Conservation (phyloP, 2,329 filamentous ascomycete genomes). For the Fusarium albidum region DNA sequence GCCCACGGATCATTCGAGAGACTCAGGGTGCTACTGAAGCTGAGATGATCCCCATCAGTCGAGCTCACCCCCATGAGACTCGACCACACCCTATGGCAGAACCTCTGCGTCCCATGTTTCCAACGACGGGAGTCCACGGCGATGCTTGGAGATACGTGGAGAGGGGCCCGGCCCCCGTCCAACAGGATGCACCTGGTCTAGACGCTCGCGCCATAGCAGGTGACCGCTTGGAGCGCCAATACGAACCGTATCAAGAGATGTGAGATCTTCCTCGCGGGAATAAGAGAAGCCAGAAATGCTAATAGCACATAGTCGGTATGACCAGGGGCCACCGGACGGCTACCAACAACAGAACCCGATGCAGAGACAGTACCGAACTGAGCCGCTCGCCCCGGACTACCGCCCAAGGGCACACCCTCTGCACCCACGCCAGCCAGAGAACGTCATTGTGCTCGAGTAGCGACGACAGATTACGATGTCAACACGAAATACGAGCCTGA, state of each 20-base stretch:
- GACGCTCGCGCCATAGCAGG: slow-evolving; percentile 24
- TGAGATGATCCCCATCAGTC: slow-evolving; percentile 32
- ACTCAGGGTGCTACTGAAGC: slow-evolving; percentile 27
- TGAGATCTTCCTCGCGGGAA: slow-evolving; percentile 23
- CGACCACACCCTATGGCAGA: slow-evolving; percentile 19
- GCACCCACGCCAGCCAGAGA: slow-evolving; percentile 35
- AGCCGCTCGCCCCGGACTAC: slow-evolving; percentile 18
- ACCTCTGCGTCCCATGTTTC: slow-evolving; percentile 14
- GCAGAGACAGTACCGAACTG: slow-evolving; percentile 28
- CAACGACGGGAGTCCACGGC: slow-evolving; percentile 8
- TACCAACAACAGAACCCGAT: slow-evolving; percentile 23
- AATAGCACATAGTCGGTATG: slow-evolving; percentile 26
- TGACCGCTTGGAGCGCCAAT: slow-evolving; percentile 14
- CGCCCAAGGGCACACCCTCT: slow-evolving; percentile 27
- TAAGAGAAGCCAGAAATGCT: slow-evolving; percentile 11
- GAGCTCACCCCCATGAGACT: slow-evolving; percentile 12
- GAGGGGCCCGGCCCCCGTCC: slow-evolving; percentile 13
- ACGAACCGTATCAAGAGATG: slow-evolving; percentile 37
- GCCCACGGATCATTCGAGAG: slow-evolving; percentile 26
- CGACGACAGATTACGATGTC: background rate
- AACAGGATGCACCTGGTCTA: slow-evolving; percentile 13
- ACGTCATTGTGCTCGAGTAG: slow-evolving; percentile 46
- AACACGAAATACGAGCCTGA: background rate
- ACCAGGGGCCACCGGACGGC: slow-evolving; percentile 11
- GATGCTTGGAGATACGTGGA: slow-evolving; percentile 12